These are phyloP conservation scores for Litsea cubeba DNA, from an alignment of 164 flowering plant species.

Conservation along the genomic window DNA sequence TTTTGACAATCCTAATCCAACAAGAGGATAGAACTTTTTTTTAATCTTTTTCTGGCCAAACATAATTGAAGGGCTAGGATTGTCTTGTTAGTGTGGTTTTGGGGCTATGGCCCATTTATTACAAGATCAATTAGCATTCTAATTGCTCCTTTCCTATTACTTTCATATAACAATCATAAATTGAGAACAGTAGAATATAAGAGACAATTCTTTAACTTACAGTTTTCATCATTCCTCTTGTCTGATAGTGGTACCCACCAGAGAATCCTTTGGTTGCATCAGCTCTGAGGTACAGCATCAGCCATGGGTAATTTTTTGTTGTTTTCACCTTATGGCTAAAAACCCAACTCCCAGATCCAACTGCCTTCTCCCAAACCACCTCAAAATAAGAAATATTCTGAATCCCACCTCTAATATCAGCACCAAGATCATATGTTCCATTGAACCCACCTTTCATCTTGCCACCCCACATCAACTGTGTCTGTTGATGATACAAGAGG, in stretches of 20 bases:
- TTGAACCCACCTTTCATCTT: conserved; percentile 14
- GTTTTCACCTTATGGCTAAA: conserved; percentile 60
- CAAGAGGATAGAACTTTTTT: neutral
- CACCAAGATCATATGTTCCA: conserved; percentile 16
- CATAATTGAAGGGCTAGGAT: neutral
- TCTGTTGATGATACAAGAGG: conserved; percentile 21
- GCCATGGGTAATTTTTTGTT: conserved; percentile 73
- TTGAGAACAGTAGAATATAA: neutral
- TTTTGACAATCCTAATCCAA: too few relatives aligned
- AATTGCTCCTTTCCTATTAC: neutral
- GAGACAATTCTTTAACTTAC: conserved; percentile 8
- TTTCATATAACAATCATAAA: neutral
- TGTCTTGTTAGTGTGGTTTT: neutral
- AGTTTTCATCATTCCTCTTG: conserved; percentile 58
- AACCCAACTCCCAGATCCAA: conserved; percentile 60
- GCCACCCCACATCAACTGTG: neutral
- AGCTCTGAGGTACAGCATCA: conserved; percentile 83
- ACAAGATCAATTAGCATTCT: neutral
- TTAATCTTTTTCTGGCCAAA: neutral
- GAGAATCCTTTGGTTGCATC: conserved; percentile 70
- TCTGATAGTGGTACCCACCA: conserved; percentile 76
- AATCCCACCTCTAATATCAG: conserved; percentile 18
- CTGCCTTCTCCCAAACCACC: conserved; percentile 71
- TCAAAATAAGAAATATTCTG: conserved; percentile 43
- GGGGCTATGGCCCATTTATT: neutral